These are phyloP conservation scores for Fusarium bactridioides DNA, from an alignment of 2,329 filamentous ascomycete species.

Conservation along the genomic window DNA sequence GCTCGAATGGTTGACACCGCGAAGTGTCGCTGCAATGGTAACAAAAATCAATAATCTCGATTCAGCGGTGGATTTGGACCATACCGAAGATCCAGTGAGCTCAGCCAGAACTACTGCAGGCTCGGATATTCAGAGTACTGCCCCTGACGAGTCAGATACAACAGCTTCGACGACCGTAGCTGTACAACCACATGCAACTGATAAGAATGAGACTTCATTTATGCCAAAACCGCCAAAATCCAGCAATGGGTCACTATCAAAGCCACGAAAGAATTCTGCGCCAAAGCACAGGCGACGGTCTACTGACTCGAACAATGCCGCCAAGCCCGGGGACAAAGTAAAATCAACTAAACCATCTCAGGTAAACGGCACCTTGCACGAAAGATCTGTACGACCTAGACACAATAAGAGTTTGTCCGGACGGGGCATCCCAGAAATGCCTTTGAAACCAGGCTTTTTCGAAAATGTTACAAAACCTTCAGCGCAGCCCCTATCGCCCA, in stretches of 20 bases:
- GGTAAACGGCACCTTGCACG: constrained; percentile 43
- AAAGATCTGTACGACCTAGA: constrained; percentile 48
- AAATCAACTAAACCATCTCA: constrained; percentile 44
- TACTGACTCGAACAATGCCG: constrained; percentile 43
- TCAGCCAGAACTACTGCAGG: neutral
- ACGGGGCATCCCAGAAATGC: constrained; percentile 47
- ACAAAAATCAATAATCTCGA: constrained; percentile 43
- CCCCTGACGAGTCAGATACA: neutral
- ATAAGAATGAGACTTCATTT: neutral
- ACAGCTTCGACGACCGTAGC: neutral
- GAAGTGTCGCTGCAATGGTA: constrained; percentile 60
- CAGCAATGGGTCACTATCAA: constrained; percentile 14
- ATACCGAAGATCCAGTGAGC: neutral
- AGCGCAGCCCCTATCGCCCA: constrained; percentile 6
- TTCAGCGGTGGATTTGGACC: neutral
- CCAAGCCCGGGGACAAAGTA: constrained; percentile 41
- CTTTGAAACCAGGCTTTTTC: constrained; percentile 49
- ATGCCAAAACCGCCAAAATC: constrained; percentile 8
- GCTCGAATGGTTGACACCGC: constrained; percentile 74
- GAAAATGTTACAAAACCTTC: constrained; percentile 47
- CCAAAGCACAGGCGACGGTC: constrained; percentile 45
- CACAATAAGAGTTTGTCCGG: constrained; percentile 36
- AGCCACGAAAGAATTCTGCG: constrained; percentile 12
- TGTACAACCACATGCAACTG: neutral
- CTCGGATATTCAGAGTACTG: neutral